Evolutionary conservation across 2,329 filamentous ascomycete genomes (phyloP), one percentile per base, ranked within the genome.

Genomic region (Rutstroemia sp.): DNA sequence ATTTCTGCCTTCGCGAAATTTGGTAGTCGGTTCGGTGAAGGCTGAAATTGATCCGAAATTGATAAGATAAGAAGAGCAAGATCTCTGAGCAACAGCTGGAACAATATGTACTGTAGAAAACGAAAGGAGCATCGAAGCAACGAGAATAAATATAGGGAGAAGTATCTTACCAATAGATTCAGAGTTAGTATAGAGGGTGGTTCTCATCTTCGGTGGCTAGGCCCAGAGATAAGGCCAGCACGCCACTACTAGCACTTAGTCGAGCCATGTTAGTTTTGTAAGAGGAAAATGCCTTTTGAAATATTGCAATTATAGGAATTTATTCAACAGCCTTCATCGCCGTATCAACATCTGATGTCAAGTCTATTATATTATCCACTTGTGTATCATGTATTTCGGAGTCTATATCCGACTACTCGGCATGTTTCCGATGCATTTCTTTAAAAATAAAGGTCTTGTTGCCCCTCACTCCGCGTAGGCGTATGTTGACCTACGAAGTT

Each of bases 41-140:
- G 10, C 9, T 8, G 47, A 18, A 49, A 21, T 38, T n/a, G 23
- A 14, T 39, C 41, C 23, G 44, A 54, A 34, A 25, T 52, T 53
- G 51, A 53, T 53, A 53, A 53, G 51, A 47, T 53, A 47, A 53
- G 41, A 34, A 34, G 30, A 34, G 27, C 6, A 30, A 30, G 27
- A 34, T 34, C 30, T 34, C 30, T 34, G 9, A 12, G 30, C 30
- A 12, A 34, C 30, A 34, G 12, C 30, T 30, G 30, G 30, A 34
- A 34, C 9, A 12, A 4, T 8, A 38, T 8, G 16, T 19, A 37
- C 7, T 7, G 19, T 37, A 4, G 12, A 10, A 25, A 12, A 39
- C 8, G 19, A 9, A 23, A 51, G 12, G 16, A 9, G 5, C 8
- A 52, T 10, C 10, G 41, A 21, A 47, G 42, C 18, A 25, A 18